Conservation (phyloP, 2,329 filamentous ascomycete genomes). For the Pochonia chlamydosporia region DNA sequence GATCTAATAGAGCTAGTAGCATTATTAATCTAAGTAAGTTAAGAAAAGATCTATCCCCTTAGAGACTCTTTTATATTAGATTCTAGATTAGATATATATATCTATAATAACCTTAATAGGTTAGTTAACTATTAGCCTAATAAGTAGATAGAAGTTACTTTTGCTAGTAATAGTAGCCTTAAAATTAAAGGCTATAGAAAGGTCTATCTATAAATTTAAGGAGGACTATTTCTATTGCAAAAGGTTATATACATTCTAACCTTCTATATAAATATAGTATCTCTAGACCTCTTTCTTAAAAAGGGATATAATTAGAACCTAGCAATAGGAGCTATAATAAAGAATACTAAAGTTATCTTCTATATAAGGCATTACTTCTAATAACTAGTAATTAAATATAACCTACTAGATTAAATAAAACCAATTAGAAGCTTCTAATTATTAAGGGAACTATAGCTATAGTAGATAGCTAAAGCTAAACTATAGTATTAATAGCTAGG, state of each 20-base stretch:
- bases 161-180: neutral
- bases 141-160: neutral
- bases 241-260: neutral
- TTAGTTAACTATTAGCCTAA: neutral
- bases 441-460: neutral
- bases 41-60: neutral
- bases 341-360: neutral
- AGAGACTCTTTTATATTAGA: too few relatives aligned
- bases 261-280: neutral
- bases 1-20: too few relatives aligned
- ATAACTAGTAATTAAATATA: neutral
- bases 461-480: neutral
- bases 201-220: neutral
- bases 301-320: neutral
- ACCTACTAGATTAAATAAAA: neutral
- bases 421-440: neutral
- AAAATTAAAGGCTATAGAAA: neutral
- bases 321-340: neutral
- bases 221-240: neutral
- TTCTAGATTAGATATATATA: neutral
- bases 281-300: neutral
- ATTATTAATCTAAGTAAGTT: too few relatives aligned
- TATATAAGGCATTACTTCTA: neutral
- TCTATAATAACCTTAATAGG: neutral
- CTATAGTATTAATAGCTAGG: neutral